Evolutionary conservation across 2,329 filamentous ascomycete genomes (phyloP).

Genomic region (Ploettnerulaceae sp.): DNA sequence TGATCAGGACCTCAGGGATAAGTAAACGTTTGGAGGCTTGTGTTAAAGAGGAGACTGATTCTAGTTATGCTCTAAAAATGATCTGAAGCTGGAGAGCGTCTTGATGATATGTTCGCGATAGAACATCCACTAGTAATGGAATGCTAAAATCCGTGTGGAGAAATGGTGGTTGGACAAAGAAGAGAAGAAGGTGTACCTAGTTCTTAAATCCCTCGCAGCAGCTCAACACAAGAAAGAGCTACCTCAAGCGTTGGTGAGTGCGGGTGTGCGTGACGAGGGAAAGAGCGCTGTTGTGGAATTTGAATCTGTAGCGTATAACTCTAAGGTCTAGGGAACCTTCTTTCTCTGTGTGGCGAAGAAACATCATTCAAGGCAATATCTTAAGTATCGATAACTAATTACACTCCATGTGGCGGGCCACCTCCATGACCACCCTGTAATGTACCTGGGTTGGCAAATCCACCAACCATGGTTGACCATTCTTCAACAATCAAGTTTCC

Average conservation of each 20-base stretch:
- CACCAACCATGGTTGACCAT: slow-evolving; percentile 20
- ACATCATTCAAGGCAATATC: too few relatives aligned
- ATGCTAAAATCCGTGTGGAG: not conserved
- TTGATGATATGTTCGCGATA: slow-evolving; percentile 12
- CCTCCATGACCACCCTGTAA: slow-evolving; percentile 15
- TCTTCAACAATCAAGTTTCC: slow-evolving; percentile 19
- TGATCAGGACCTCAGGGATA: not conserved
- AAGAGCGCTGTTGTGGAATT: not conserved
- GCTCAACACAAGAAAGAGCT: not conserved
- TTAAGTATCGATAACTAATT: not conserved
- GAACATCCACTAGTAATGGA: slow-evolving; percentile 3
- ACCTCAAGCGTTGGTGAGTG: not conserved
- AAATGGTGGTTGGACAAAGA: not conserved
- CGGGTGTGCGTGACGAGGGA: not conserved
- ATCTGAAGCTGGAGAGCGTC: slow-evolving; percentile 8
- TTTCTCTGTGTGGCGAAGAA: too few relatives aligned
- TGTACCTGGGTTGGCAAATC: slow-evolving; percentile 15
- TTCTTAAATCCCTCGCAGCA: not conserved
- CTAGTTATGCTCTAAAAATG: slow-evolving; percentile 4
- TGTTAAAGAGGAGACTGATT: not conserved
- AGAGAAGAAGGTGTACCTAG: not conserved
- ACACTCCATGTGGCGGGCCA: slow-evolving; percentile 15
- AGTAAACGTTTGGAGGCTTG: not conserved
- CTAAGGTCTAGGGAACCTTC: too few relatives aligned
- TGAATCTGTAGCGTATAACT: too few relatives aligned